These are phyloP conservation scores for Eimeria brunetti DNA, from an alignment of 169 alveolate species.

Conservation along the genomic window DNA sequence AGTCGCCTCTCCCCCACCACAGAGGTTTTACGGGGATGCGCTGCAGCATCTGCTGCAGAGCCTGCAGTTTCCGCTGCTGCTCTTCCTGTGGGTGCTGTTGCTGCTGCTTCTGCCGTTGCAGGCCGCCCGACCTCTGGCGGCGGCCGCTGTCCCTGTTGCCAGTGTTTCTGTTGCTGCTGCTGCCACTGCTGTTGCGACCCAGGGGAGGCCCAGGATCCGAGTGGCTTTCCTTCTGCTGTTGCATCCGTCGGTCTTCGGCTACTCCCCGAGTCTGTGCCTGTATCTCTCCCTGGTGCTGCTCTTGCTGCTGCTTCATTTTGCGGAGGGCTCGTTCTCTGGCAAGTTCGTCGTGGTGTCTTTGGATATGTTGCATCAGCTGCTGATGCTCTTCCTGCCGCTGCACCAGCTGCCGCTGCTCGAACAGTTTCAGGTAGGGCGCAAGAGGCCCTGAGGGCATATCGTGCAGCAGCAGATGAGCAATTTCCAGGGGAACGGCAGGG, in stretches of 20 bases:
- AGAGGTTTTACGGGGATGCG: conserved; percentile 44
- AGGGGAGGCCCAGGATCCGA: not conserved
- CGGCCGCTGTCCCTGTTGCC: not conserved
- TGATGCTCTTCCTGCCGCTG: conserved; percentile 59
- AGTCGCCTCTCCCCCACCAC: conserved; percentile 59
- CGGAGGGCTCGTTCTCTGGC: conserved; percentile 36
- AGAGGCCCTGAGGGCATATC: conserved; percentile 50
- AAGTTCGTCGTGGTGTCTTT: conserved; percentile 35
- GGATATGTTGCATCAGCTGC: conserved; percentile 31
- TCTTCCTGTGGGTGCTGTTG: not conserved
- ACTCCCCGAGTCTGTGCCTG: not conserved
- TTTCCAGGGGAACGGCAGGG: conserved; percentile 59
- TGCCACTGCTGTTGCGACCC: not conserved
- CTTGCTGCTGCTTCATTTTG: conserved; percentile 8
- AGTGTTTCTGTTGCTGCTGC: not conserved
- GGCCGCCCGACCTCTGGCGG: not conserved
- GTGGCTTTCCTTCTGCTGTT: not conserved
- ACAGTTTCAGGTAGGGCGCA: conserved; percentile 30
- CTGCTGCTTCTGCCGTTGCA: not conserved
- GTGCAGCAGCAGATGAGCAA: conserved; percentile 44
- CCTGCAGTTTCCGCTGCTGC: not conserved
- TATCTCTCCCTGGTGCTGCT: not conserved
- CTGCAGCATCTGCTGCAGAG: conserved; percentile 27
- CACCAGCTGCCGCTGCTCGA: conserved; percentile 50
- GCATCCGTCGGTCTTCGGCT: not conserved